Base-by-base conservation (phyloP, 768 basidiomycete genomes). In the Termitomyces bulborhizus region DNA sequence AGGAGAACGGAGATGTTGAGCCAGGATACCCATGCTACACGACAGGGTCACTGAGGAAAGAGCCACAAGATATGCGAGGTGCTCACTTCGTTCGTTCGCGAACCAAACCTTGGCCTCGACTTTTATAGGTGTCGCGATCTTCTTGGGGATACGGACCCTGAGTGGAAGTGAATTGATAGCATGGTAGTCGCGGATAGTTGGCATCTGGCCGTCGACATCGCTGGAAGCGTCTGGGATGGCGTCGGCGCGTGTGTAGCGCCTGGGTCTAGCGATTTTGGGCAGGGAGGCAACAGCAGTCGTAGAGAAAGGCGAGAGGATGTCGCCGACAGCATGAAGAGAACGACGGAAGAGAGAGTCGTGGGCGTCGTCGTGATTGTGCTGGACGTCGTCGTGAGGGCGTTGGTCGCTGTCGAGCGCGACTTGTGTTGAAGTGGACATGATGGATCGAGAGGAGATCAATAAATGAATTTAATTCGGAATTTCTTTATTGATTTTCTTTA, bases 91-190 rank as follows among this genome's bases (percentile, higher is more conserved):
- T 70, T 98, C 94, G 65, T 97, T 97, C 8, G 94, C 93, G 68
- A 98, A 96, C 94, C 95, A 98, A 46, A 98, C 94, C 65, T 98
- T 98, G 21, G 84, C 86, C 67, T 98, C 94, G 16, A 98, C 93
- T 59, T 85, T 89, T 63, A 98, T 76, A 0, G 86, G 82, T 0
- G 88, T 88, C 0, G 87, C 74, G 21, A 90, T 82, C 70, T 93
- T 94, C 74, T 87, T 90, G 0, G 91, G 91, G 0, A 93, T 79
- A 37, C 86, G 76, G 37, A 92, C 83, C 45, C 80, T 77, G 0
- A 83, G 74, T 0, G 88, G 83, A 0, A 85, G 64, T 3, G 75
- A 65, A 62, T 80, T 86, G 68, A 90, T 90, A 2, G 90, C 76
- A 65, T 85, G 83, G 65, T 92, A 92, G 68, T 92, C 86, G 44